A percentile compares a stretch with the other conserved stretches of the same genome.
Evolutionary conservation across 306 rosid genomes (phyloP).

Genomic region (Hippophae tibetana): DNA sequence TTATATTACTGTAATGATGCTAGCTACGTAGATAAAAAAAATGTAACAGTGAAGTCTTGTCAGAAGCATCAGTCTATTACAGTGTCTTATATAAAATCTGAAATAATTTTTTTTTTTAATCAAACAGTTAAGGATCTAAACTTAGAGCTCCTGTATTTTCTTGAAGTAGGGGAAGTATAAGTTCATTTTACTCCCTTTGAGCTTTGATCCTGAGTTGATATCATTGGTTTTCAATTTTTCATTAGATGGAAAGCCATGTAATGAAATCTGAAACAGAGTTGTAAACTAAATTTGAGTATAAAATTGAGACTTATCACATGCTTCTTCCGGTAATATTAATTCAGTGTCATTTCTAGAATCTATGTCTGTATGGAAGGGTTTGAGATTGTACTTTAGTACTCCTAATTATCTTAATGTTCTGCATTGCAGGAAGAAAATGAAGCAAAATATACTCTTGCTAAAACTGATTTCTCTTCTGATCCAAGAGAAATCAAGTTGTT

Average conservation of each 20-base stretch:
- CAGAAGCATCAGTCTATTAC: background rate
- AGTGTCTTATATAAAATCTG: background rate
- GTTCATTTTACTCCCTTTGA: background rate
- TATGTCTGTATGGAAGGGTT: background rate
- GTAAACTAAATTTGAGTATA: background rate
- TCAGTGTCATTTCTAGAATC: background rate
- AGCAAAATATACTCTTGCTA: conserved; percentile 16
- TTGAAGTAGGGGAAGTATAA: background rate
- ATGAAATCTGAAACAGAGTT: background rate
- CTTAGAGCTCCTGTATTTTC: background rate
- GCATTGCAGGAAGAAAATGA: conserved; percentile 54
- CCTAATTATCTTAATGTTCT: conserved; percentile 1
- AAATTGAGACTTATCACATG: background rate
- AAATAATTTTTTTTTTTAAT: background rate
- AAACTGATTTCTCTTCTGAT: conserved; percentile 20
- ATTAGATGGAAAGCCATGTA: background rate
- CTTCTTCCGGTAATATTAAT: conserved; percentile 1
- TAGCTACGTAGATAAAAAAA: background rate
- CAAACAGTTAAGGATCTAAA: background rate
- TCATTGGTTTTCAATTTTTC: background rate
- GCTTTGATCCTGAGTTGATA: background rate
- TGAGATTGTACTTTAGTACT: conserved; percentile 6
- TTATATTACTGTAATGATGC: background rate
- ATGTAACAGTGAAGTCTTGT: background rate
- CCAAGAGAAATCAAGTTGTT: conserved; percentile 42